Evolutionary conservation across 1,284 basidiomycete genomes (phyloP).

Genomic region (Inonotus obliquus): DNA sequence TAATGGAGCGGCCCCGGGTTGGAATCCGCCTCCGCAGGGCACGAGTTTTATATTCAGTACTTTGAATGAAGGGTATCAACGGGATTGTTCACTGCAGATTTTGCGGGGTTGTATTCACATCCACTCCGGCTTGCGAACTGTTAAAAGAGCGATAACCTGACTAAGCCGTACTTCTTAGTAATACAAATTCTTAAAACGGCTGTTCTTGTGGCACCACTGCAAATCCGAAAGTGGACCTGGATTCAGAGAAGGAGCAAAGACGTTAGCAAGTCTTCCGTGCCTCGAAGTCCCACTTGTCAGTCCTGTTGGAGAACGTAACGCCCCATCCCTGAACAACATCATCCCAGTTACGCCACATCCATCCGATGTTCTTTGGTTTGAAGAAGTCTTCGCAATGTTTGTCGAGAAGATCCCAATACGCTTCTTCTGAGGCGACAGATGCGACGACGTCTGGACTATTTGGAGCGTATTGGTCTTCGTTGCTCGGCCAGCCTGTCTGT

Average conservation of each 20-base stretch:
- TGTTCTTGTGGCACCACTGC: neutral
- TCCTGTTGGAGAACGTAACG: constrained; percentile 5
- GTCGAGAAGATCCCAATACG: constrained; percentile 18
- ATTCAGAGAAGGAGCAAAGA: no score
- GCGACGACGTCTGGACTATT: constrained; percentile 17
- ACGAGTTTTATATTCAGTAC: no score
- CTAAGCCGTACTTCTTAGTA: no score
- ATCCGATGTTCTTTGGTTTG: constrained; percentile 18
- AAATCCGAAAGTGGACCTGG: neutral
- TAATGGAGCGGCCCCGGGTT: no score
- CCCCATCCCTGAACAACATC: constrained; percentile 17
- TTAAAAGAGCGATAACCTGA: no score
- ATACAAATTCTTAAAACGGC: no score
- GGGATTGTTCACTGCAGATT: no score
- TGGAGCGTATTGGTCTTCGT: constrained; percentile 14
- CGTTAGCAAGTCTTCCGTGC: constrained; percentile 13
- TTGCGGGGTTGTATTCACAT: no score
- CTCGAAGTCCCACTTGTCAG: constrained; percentile 13
- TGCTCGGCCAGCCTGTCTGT: constrained; percentile 19
- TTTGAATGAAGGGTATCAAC: no score
- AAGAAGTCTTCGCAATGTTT: constrained; percentile 19
- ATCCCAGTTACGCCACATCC: constrained; percentile 21
- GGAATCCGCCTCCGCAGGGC: no score
- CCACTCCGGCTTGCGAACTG: no score
- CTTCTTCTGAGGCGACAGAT: constrained; percentile 14